phyloP scores from a whole-genome alignment of 371 early-diverging fungal species.

The Mucor mucedo region DNA sequence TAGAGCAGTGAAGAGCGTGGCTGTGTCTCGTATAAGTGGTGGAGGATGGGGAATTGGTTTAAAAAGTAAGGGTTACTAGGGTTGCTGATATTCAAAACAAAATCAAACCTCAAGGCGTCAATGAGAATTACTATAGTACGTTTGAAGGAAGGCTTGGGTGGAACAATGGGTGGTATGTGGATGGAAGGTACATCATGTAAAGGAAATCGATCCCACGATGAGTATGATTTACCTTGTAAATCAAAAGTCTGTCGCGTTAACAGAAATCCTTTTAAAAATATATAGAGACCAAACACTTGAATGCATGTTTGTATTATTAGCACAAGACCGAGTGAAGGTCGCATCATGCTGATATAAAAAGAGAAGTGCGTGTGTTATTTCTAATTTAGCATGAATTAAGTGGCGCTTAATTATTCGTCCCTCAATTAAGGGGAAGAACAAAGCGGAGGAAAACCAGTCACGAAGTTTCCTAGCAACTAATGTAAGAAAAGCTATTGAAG shows the following conservation, averaged over 20 bases:
- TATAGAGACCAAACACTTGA: conserved; percentile 57
- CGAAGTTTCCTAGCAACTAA: not conserved
- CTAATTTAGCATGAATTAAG: conserved; percentile 8
- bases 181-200: not conserved
- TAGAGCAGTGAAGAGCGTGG: conserved; percentile 77
- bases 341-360: not conserved
- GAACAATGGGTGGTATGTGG: not conserved
- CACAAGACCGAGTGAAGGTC: conserved; percentile 20
- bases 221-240: conserved; percentile 41
- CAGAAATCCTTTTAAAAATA: conserved; percentile 86
- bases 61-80: conserved; percentile 58
- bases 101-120: conserved; percentile 93
- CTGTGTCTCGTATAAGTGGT: conserved; percentile 49
- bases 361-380: not conserved
- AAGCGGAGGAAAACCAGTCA: not conserved
- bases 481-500: no score
- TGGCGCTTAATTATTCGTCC: conserved; percentile 3
- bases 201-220: conserved; percentile 49
- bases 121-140: conserved; percentile 78
- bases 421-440: not conserved
- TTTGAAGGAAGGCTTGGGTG: conserved; percentile 9
- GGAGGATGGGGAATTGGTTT: conserved; percentile 79
- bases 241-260: conserved; percentile 78
- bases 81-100: conserved; percentile 33
- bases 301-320: conserved; percentile 24